Evolutionary conservation across 1,139 yeast genomes (phyloP), one percentile per base, ranked within the genome.

Genomic region (Saccharomyces hybrid): DNA sequence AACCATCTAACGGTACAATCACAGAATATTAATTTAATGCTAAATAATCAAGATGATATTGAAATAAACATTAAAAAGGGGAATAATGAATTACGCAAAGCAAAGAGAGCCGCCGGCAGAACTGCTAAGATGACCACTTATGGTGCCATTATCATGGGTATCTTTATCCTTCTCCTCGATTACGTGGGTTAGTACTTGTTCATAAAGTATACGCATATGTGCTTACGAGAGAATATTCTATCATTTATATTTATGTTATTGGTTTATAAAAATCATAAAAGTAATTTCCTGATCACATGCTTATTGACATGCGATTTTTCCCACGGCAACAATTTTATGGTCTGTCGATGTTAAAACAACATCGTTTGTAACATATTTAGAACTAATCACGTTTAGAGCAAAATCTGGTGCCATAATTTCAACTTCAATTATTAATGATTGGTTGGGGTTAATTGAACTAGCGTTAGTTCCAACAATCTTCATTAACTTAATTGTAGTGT

Each of bases 1-100:
- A 75, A 84, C 52, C 96, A 91, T 65, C 74, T 93, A 53, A 83
- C 83, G 38, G 72, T 82, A 0, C 99, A 93, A 70, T 82, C 88
- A 3, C 86, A 84, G 53, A 85, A 82, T 67, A 88, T 93, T 42
- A 78, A 80, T 55, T 75, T 77, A 47, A 75, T 93, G 58, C 72
- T 84, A 55, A 87, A 85, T 55, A 86, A 84, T 58, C 95, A 88
- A 57, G 84, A 82, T 56, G 82, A 81, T 59, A 82, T 90, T 1
- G 82, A 84, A 53, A 64, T 78, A 4, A 91, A 91, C 62, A 82
- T 93, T 32, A 73, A 73, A 21, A 75, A 80, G 67, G 98, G 97
- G 31, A 91, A 91, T 69, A 77, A 78, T 60, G 85, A 84, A 56
- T 75, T 93, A 60, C 78, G 78, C 52, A 81, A 79, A 59, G 96